Evolutionary conservation across 192 early-diverging fungal species (phyloP).

Genomic region (Coemansia biformis): DNA sequence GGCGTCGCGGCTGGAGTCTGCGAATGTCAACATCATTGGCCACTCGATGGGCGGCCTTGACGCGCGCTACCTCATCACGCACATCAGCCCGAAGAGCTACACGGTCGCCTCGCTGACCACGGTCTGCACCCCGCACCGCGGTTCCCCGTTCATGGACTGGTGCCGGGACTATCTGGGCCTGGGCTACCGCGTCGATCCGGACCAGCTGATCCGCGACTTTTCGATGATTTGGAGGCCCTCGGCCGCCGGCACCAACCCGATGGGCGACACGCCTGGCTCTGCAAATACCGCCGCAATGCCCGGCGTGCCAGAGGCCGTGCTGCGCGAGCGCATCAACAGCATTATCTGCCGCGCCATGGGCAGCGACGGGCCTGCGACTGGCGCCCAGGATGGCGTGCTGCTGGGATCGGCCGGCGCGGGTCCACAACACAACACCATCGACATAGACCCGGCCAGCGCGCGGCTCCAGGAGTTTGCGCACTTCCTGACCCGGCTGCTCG

Average conservation of each 20-base stretch:
- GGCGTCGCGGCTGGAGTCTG: constrained; percentile 38
- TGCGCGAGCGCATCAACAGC: constrained; percentile 24
- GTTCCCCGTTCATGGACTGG: constrained; percentile 92
- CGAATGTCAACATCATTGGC: constrained; percentile 76
- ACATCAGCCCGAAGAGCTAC: constrained; percentile 67
- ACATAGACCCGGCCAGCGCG: constrained; percentile 25
- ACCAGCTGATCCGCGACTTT: constrained; percentile 48
- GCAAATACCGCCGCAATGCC: constrained; percentile 2
- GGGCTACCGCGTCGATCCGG: constrained; percentile 53
- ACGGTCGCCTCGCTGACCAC: constrained; percentile 78
- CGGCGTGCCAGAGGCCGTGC: constrained; percentile 13
- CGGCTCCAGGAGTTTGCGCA: constrained; percentile 40
- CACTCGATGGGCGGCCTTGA: constrained; percentile 98
- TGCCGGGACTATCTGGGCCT: constrained; percentile 81
- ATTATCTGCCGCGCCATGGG: constrained; percentile 32
- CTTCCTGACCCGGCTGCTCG: constrained; percentile 34
- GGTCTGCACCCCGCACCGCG: constrained; percentile 90
- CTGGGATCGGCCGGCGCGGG: no score
- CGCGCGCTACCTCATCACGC: constrained; percentile 84
- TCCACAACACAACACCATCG: neutral
- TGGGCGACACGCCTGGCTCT: constrained; percentile 1
- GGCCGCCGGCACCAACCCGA: neutral
- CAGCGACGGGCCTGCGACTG: neutral
- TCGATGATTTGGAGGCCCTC: constrained; percentile 36
- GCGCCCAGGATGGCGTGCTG: neutral